phyloP scores from a whole-genome alignment of 2,329 filamentous ascomycete genomes.

The Clarireedia monteithiana region DNA sequence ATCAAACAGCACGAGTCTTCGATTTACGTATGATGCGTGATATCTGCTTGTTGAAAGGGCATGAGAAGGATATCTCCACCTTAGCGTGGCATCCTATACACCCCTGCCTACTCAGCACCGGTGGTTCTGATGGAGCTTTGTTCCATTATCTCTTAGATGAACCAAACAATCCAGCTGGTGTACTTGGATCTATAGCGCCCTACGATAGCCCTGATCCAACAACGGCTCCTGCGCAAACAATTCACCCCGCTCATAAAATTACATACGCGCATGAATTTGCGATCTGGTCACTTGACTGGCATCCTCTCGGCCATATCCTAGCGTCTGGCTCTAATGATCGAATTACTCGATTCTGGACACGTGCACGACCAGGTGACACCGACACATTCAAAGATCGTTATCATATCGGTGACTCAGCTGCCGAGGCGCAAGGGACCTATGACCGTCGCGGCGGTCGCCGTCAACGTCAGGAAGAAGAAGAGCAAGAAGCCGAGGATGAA shows the following conservation, averaged over 20 bases:
- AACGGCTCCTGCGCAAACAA: conserved; percentile 77
- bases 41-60: conserved; percentile 83
- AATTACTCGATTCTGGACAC: conserved; percentile 94
- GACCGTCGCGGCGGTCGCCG: conserved; percentile 70
- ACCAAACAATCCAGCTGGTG: conserved; percentile 73
- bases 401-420: conserved; percentile 89
- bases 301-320: conserved; percentile 89
- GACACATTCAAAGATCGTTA: conserved; percentile 83
- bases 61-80: conserved; percentile 93
- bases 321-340: conserved; percentile 95
- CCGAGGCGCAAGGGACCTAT: conserved; percentile 92
- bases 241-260: conserved; percentile 82
- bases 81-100: conserved; percentile 92
- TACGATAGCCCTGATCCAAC: conserved; percentile 78
- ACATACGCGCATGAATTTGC: conserved; percentile 88
- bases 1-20: conserved; percentile 88
- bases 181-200: conserved; percentile 64
- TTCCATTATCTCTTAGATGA: conserved; percentile 96
- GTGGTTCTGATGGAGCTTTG: conserved; percentile 81
- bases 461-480: conserved; percentile 83
- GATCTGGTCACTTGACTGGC: conserved; percentile 98
- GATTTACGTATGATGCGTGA: conserved; percentile 98
- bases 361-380: conserved; percentile 79
- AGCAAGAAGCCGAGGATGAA: conserved; percentile 89
- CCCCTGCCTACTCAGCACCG: conserved; percentile 79